phyloP scores from a whole-genome alignment of 176 grass and related monocot species.

The Phyllostachys edulis region DNA sequence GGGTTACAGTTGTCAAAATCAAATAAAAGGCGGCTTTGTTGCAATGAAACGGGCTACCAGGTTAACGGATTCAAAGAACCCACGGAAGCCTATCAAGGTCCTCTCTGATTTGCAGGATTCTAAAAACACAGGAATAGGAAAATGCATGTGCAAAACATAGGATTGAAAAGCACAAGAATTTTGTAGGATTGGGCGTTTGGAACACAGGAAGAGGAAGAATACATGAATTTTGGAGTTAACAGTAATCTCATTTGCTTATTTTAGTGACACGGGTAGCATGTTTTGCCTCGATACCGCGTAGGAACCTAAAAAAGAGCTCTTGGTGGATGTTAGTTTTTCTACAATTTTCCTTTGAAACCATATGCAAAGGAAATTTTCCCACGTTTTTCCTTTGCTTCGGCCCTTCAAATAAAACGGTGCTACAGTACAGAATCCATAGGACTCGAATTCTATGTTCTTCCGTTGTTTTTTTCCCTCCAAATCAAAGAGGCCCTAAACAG shows the following conservation, averaged over 20 bases:
- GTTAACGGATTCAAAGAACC: slow-evolving; percentile 40
- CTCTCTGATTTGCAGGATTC: neutral
- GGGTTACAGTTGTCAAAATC: slow-evolving; percentile 44
- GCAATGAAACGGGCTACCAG: slow-evolving; percentile 27
- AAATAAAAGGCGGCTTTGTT: slow-evolving; percentile 37
- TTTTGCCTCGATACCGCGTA: too few species aligned
- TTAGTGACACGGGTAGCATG: too few species aligned
- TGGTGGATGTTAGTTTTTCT: too few species aligned
- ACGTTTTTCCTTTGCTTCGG: too few species aligned
- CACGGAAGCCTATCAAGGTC: neutral
- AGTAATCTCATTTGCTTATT: too few species aligned
- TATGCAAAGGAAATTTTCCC: too few species aligned
- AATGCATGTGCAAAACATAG: neutral
- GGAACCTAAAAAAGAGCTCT: too few species aligned
- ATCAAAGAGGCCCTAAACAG: neutral
- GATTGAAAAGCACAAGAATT: neutral
- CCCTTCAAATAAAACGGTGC: too few species aligned
- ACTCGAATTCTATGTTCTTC: too few species aligned
- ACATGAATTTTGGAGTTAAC: neutral
- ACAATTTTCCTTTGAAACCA: too few species aligned
- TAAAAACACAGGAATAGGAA: neutral
- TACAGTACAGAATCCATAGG: too few species aligned
- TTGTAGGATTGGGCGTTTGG: neutral
- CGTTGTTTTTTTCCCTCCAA: too few species aligned
- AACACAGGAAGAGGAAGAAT: neutral